Evolutionary conservation across 2,329 filamentous ascomycete genomes (phyloP), one percentile per base, ranked within the genome.

Genomic region (Pyrenochaeta sp.): DNA sequence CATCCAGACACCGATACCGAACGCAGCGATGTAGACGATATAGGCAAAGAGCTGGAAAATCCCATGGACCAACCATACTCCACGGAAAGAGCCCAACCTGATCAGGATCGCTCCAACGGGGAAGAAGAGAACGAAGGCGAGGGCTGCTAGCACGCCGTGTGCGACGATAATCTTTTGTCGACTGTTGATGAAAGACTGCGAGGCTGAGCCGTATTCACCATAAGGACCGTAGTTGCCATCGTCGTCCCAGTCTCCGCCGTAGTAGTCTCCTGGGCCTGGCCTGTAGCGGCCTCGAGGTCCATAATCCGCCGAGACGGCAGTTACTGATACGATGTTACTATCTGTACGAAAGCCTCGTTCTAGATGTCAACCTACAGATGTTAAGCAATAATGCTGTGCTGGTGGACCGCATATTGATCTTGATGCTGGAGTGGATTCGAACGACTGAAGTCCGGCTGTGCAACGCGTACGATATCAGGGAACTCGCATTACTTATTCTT

Each of bases 1-100:
- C 21, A 83, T 63, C 34, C 73, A 76, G 36, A 83, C 63, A 1
- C 81, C 81, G 1, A 82, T 52, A 1, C 75, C 79, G 20, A 80
- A 72, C 0, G 78, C 81, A 1, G 71, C 74, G 35, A 79, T 73
- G 42, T 72, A 76, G 18, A 81, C 44, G 7, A 74, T 48, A 36
- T 81, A 73, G 7, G 75, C 74, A 41, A 81, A 61, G 13, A 77
- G 44, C 51, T 84, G 81, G 17, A 80, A 60, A 1, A 65, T 48
- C 22, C 69, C 74, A 48, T 77, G 75, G 34, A 76, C 51, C 56
- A 73, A 68, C 55, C 74, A 60, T 15, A 74, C 50, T 10, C 74
- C 72, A 11, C 59, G 67, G 49, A 75, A 74, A 26, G 66, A 71
- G 7, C 67, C 63, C 1, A 75, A 40, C 5, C 75, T 67, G 42